These are phyloP conservation scores for Didymella glomerata DNA, from an alignment of 2,329 filamentous ascomycete genomes.

Conservation along the genomic window DNA sequence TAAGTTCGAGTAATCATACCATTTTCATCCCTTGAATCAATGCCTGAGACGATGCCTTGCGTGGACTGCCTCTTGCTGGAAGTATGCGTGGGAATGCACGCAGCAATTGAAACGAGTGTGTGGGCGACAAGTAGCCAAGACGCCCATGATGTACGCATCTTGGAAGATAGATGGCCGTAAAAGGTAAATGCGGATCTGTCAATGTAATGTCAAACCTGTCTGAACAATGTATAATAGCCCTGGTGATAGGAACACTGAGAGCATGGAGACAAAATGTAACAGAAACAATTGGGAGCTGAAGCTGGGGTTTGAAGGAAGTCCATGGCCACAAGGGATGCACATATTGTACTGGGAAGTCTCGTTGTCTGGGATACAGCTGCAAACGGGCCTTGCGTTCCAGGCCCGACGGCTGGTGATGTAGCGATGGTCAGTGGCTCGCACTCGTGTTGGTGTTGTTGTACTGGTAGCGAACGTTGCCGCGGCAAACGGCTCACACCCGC, in stretches of 20 bases:
- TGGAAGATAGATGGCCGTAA: not conserved
- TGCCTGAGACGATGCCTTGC: conserved; percentile 30
- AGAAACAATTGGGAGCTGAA: not conserved
- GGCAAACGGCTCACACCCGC: not conserved
- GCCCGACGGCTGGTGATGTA: conserved; percentile 7
- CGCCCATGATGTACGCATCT: conserved; percentile 19
- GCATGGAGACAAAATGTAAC: not conserved
- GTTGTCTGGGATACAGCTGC: not conserved
- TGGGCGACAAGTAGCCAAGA: conserved; percentile 7
- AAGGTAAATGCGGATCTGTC: not conserved
- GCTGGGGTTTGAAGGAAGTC: not conserved
- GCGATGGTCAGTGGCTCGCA: not conserved
- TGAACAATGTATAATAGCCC: not conserved
- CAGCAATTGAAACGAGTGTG: conserved; percentile 15
- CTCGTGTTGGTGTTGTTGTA: not conserved
- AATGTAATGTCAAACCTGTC: conserved; percentile 3
- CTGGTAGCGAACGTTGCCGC: conserved; percentile 13
- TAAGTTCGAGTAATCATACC: conserved; percentile 2
- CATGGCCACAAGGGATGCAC: not conserved
- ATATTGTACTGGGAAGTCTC: not conserved
- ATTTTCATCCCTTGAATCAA: conserved; percentile 31
- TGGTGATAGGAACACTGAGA: not conserved
- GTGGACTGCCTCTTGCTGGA: conserved; percentile 10
- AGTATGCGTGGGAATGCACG: conserved; percentile 15
- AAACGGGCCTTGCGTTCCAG: not conserved